Percentiles rank a stretch among this genome's conserved stretches.
Conservation (phyloP, 805 yeast genomes). For the Jamesozyma spencerorum region DNA sequence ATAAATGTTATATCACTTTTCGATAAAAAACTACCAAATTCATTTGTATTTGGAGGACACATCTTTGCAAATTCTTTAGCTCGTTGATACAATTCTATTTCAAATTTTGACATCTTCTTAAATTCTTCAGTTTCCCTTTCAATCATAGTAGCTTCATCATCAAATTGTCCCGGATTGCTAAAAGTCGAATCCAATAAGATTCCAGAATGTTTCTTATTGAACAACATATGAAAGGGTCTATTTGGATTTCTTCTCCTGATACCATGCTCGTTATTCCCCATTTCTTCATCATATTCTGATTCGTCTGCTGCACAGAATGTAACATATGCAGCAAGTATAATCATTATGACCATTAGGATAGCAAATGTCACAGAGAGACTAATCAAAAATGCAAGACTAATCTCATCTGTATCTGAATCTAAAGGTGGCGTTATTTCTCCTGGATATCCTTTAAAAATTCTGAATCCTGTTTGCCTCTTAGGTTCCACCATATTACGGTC, state of each 20-base stretch:
- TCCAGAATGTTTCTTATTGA: conserved; percentile 21
- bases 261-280: conserved; percentile 5
- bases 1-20: conserved; percentile 22
- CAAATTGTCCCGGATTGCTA: conserved; percentile 23
- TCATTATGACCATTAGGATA: conserved; percentile 24
- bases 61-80: conserved; percentile 25
- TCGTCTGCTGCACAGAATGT: conserved; percentile 29
- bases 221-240: conserved; percentile 16
- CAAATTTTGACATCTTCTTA: conserved; percentile 26
- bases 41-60: conserved; percentile 25
- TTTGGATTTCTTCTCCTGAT: conserved; percentile 4
- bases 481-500: no score
- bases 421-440: conserved; percentile 12
- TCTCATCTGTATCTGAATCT: conserved; percentile 23
- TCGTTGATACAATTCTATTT: conserved; percentile 26
- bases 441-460: no score
- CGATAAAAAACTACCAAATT: conserved; percentile 26
- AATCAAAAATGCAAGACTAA: conserved; percentile 28
- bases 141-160: conserved; percentile 18
- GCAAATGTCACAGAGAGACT: conserved; percentile 30
- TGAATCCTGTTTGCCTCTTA: no score
- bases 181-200: conserved; percentile 26
- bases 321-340: conserved; percentile 27
- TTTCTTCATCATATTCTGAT: conserved; percentile 28
- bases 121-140: conserved; percentile 21